Conservation (phyloP, 2,329 filamentous ascomycete genomes). For the Ophiosphaerella korrae region DNA sequence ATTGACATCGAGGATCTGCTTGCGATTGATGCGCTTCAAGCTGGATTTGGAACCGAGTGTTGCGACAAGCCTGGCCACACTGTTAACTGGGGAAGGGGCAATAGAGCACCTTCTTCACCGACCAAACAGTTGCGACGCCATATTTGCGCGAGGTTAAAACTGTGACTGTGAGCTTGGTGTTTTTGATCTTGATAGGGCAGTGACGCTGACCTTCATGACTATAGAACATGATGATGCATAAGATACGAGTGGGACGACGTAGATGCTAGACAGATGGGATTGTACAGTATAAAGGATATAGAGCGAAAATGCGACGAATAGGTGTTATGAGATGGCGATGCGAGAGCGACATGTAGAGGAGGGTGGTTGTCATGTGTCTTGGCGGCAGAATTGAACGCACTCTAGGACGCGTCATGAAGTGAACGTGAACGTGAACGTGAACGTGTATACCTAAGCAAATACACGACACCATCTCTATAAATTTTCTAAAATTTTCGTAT, state of each 20-base stretch:
- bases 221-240: constrained; percentile 76
- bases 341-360: constrained; percentile 1
- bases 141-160: constrained; percentile 85
- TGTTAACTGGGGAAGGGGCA: constrained; percentile 25
- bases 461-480: constrained; percentile 11
- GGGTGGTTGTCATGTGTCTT: constrained; percentile 10
- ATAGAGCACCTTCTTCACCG: constrained; percentile 38
- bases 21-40: constrained; percentile 76
- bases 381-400: constrained; percentile 21
- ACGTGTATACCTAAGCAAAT: background rate
- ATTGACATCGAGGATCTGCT: constrained; percentile 86
- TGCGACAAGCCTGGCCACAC: constrained; percentile 75
- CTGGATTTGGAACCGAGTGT: constrained; percentile 78
- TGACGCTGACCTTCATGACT: constrained; percentile 80
- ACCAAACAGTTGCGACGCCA: constrained; percentile 96
- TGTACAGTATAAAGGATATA: constrained; percentile 5
- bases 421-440: constrained; percentile 12
- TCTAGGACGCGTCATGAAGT: constrained; percentile 25
- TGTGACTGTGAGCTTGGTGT: constrained; percentile 39
- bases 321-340: background rate
- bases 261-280: constrained; percentile 1
- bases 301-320: background rate
- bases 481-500: constrained; percentile 19
- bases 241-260: constrained; percentile 6
- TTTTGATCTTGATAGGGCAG: constrained; percentile 1